phyloP scores from a whole-genome alignment of 2,329 filamentous ascomycete genomes.

The Calonectria fujianensis region DNA sequence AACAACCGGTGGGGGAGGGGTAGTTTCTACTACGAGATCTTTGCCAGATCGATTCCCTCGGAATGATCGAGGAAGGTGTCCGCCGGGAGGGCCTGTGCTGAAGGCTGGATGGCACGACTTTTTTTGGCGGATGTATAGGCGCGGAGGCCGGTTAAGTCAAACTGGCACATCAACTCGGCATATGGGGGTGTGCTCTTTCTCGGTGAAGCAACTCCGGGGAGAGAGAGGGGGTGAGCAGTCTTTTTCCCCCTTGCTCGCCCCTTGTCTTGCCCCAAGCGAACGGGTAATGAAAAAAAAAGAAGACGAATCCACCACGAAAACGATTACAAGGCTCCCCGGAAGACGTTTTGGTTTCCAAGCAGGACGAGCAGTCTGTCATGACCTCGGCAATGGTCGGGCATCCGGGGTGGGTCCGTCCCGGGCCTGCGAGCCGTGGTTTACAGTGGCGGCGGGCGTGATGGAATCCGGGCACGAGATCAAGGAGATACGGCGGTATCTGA shows the following conservation, averaged over 20 bases:
- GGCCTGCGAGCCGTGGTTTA: conserved; percentile 14
- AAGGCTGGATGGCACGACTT: conserved; percentile 25
- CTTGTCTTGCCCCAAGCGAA: conserved; percentile 18
- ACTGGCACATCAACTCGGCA: conserved; percentile 21
- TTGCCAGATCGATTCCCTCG: conserved; percentile 25
- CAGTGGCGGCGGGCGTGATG: not conserved
- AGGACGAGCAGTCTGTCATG: not conserved
- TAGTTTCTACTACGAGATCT: conserved; percentile 22
- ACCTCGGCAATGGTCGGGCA: conserved; percentile 38
- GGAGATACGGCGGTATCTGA: not conserved
- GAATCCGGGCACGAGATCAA: not conserved
- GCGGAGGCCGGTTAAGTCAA: conserved; percentile 15
- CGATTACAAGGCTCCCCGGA: not conserved
- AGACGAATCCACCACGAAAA: conserved; percentile 1
- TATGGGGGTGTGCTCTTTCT: not conserved
- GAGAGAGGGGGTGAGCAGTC: conserved; percentile 3
- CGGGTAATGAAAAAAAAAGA: conserved; percentile 21
- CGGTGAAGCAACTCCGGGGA: conserved; percentile 47
- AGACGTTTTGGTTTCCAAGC: not conserved
- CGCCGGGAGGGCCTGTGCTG: conserved; percentile 35
- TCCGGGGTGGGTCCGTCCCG: conserved; percentile 36
- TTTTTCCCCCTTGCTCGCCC: not conserved
- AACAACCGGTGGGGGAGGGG: not conserved
- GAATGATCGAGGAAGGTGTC: conserved; percentile 37
- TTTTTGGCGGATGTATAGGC: conserved; percentile 15